These are phyloP conservation scores for Suillus americanus DNA, from an alignment of 768 basidiomycete genomes.

Conservation along the genomic window DNA sequence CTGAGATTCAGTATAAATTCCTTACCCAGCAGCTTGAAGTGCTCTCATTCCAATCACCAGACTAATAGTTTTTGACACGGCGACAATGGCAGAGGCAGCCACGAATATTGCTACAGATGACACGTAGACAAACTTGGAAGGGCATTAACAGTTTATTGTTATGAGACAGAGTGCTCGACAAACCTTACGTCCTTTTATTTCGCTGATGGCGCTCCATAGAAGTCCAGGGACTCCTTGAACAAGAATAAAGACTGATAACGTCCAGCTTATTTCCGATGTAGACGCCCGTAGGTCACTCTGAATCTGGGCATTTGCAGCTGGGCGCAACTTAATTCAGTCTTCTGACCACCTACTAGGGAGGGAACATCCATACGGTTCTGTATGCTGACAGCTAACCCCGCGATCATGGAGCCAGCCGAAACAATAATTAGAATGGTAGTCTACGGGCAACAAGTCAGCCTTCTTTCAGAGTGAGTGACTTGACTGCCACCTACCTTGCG, in stretches of 20 bases:
- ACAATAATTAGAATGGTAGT: conserved; percentile 24
- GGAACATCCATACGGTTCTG: conserved; percentile 26
- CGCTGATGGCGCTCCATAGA: conserved; percentile 64
- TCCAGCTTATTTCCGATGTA: conserved; percentile 61
- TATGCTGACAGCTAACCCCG: conserved; percentile 23
- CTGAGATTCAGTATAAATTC: not conserved
- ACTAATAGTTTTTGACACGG: conserved; percentile 51
- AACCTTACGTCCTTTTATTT: conserved; percentile 72
- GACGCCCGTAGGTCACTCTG: conserved; percentile 61
- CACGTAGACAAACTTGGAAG: conserved; percentile 52
- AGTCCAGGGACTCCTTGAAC: conserved; percentile 66
- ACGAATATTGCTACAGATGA: conserved; percentile 52
- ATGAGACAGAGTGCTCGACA: conserved; percentile 8
- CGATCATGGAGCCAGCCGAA: conserved; percentile 28
- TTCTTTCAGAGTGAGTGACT: too few species aligned
- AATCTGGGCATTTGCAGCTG: conserved; percentile 70
- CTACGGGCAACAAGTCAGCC: conserved; percentile 11
- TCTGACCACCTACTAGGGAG: too few species aligned
- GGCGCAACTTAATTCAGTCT: not conserved
- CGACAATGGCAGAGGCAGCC: conserved; percentile 58
- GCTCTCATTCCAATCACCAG: conserved; percentile 67
- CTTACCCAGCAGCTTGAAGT: conserved; percentile 63
- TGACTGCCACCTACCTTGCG: conserved; percentile 46
- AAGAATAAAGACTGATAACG: conserved; percentile 69
- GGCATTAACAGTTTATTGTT: not conserved